Base-by-base conservation (phyloP, 805 yeast species). In the Barnettozyma siamensis region DNA sequence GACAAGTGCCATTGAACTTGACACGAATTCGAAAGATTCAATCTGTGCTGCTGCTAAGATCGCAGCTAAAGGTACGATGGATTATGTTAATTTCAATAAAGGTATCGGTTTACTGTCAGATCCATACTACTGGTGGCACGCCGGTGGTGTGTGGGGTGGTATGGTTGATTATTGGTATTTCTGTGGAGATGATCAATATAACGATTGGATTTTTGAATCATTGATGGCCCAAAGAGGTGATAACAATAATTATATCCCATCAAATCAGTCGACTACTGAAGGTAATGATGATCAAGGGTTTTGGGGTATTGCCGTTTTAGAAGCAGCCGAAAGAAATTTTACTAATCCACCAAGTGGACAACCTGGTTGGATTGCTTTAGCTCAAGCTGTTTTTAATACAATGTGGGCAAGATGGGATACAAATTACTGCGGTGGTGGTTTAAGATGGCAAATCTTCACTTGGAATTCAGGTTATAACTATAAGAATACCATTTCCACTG, bases 51-150 rank as follows among this genome's bases (percentile, higher is more conserved):
- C 80, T 4, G 72, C 83, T 1, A 65, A 76, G 1, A 58, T 81
- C 28, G 65, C 83, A 13, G 72, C 76, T 11, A 63, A 65, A 12
- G 93, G 93, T 57, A 65, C 80, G 46, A 60, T 83, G 58, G 85
- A 81, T 63, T 84, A 84, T 58, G 82, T 83, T 58, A 84, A 81
- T 63, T 84, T 84, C 60, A 83, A 82, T 54, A 78, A 75, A 52
- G 93, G 91, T 32, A 48, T 83, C 18, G 94, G 91, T 28, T 73
- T 77, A 83, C 81, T 84, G 55, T 69, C 76, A 21, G 55, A 70
- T 49, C 93, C 93, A 1, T 84, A 84, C 64, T 84, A 83, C 64
- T 88, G 93, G 88, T 86, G 95, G 95, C 83, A 86, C 62, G 89
- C 95, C 24, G 95, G 95, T 58, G 94, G 87, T 54, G 94, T 88